Evolutionary conservation across 2,329 filamentous ascomycete species (phyloP).

Genomic region (Colletotrichum simmondsii): DNA sequence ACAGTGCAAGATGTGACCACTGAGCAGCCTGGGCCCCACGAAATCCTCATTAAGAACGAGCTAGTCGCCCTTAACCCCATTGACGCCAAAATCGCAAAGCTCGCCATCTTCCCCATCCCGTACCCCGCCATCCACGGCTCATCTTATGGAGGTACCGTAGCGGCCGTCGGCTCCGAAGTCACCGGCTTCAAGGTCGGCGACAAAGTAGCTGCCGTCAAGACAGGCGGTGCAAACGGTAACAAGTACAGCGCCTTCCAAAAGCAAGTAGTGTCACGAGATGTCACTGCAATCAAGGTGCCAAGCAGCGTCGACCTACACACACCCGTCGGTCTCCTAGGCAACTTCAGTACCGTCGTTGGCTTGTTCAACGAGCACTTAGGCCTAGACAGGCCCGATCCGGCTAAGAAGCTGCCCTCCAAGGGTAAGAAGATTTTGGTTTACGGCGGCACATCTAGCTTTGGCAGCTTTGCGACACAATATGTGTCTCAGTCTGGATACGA

Average conservation of each 20-base stretch:
- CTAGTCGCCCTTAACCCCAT: conserved; percentile 42
- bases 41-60: conserved; percentile 41
- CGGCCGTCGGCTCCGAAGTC: conserved; percentile 37
- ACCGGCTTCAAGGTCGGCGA: conserved; percentile 39
- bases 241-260: conserved; percentile 25
- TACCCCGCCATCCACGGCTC: conserved; percentile 30
- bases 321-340: conserved; percentile 39
- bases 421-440: conserved; percentile 47
- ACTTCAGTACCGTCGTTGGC: conserved; percentile 39
- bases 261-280: conserved; percentile 34
- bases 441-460: conserved; percentile 60
- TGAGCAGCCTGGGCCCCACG: conserved; percentile 33
- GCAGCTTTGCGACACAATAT: conserved; percentile 58
- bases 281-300: conserved; percentile 42
- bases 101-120: conserved; percentile 32
- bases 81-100: conserved; percentile 43
- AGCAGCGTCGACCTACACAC: conserved; percentile 37
- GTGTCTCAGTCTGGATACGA: conserved; percentile 54
- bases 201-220: conserved; percentile 33
- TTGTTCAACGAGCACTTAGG: conserved; percentile 39
- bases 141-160: conserved; percentile 41
- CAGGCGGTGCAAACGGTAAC: conserved; percentile 16
- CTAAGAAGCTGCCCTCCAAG: conserved; percentile 34
- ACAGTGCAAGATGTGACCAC: conserved; percentile 23
- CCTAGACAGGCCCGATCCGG: conserved; percentile 38